A percentile compares a stretch with the other conserved stretches of the same genome.
Evolutionary conservation across 352 stramenopile genomes (phyloP).

Genomic region (Phytophthora pini): DNA sequence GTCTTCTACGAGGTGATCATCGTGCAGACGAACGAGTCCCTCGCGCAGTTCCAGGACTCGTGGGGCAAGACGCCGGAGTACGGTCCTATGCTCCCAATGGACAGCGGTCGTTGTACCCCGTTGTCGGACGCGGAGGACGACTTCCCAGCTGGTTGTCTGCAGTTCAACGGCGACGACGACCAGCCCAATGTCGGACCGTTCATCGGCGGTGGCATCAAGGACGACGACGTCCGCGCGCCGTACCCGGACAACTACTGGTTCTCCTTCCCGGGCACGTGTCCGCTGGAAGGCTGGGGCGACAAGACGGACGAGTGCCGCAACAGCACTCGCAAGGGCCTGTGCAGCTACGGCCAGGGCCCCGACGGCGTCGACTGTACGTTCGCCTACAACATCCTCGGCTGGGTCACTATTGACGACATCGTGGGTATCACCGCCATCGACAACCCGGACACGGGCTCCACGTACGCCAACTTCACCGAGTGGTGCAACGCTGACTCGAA

Average conservation of each 20-base stretch:
- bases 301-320: conserved; percentile 68
- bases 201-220: conserved; percentile 61
- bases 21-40: conserved; percentile 63
- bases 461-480: conserved; percentile 70
- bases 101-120: conserved; percentile 68
- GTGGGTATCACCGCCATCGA: conserved; percentile 77
- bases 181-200: conserved; percentile 75
- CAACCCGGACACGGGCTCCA: conserved; percentile 49
- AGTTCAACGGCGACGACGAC: conserved; percentile 72
- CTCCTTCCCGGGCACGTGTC: conserved; percentile 70
- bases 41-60: conserved; percentile 64
- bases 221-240: conserved; percentile 52
- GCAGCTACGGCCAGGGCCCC: conserved; percentile 55
- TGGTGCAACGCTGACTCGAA: conserved; percentile 65
- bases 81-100: conserved; percentile 71
- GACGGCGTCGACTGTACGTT: conserved; percentile 81
- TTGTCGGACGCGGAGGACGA: conserved; percentile 28
- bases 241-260: conserved; percentile 75
- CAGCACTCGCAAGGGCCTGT: conserved; percentile 64
- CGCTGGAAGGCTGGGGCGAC: conserved; percentile 53
- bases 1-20: conserved; percentile 84
- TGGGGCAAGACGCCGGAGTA: conserved; percentile 70
- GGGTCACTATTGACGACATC: conserved; percentile 80
- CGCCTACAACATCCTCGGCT: conserved; percentile 80
- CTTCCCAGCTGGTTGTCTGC: conserved; percentile 61